These are phyloP conservation scores for Kazachstania bromeliacearum DNA, from an alignment of 805 yeast genomes.

Conservation along the genomic window DNA sequence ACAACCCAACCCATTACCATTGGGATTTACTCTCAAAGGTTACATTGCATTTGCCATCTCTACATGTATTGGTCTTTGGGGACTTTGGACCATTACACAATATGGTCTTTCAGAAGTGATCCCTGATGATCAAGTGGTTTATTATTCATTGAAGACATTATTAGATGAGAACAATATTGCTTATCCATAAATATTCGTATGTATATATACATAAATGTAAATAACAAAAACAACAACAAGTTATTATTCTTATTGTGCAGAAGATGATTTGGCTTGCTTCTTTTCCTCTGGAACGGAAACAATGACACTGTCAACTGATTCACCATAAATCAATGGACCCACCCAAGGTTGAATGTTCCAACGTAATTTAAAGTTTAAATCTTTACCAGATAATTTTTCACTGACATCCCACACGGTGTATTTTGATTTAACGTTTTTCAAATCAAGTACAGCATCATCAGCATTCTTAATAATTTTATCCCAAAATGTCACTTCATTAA, in stretches of 20 bases:
- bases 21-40: slow-evolving; percentile 63
- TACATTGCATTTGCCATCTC: slow-evolving; percentile 53
- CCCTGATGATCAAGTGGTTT: slow-evolving; percentile 37
- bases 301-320: slow-evolving; percentile 29
- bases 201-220: slow-evolving; percentile 1
- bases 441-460: slow-evolving; percentile 47
- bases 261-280: not conserved
- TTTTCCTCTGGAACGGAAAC: slow-evolving; percentile 3
- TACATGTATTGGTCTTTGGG: slow-evolving; percentile 47
- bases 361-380: slow-evolving; percentile 60
- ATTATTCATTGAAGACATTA: slow-evolving; percentile 31
- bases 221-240: not conserved
- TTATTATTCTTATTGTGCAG: not conserved
- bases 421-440: slow-evolving; percentile 51
- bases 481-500: slow-evolving; percentile 79
- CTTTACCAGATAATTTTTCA: slow-evolving; percentile 45
- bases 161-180: slow-evolving; percentile 22
- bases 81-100: slow-evolving; percentile 47
- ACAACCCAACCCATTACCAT: slow-evolving; percentile 56
- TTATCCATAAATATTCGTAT: slow-evolving; percentile 1
- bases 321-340: slow-evolving; percentile 71
- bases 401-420: slow-evolving; percentile 85
- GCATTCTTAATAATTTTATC: slow-evolving; percentile 62
- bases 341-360: slow-evolving; percentile 92
- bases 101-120: slow-evolving; percentile 60